These are phyloP conservation scores for Pichia eremophila DNA, from an alignment of 805 yeast genomes.

Conservation along the genomic window DNA sequence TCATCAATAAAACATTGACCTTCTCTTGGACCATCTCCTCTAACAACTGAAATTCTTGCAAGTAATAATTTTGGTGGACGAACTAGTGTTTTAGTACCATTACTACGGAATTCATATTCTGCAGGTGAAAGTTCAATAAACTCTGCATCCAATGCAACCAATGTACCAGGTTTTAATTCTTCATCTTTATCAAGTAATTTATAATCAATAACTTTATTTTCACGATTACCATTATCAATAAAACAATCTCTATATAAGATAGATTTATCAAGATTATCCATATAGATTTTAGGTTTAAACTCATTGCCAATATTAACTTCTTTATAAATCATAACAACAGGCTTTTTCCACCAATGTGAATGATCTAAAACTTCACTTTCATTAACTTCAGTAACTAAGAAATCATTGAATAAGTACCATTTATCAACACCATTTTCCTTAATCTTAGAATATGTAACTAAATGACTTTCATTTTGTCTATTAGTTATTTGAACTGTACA, in stretches of 20 bases:
- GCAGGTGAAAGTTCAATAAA: slow-evolving; percentile 80
- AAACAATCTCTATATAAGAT: slow-evolving; percentile 70
- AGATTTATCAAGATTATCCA: slow-evolving; percentile 43
- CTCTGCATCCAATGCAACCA: slow-evolving; percentile 94
- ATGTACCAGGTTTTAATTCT: slow-evolving; percentile 64
- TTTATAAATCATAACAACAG: slow-evolving; percentile 62
- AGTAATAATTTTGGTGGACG: slow-evolving; percentile 69
- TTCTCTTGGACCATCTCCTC: slow-evolving; percentile 59
- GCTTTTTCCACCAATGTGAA: slow-evolving; percentile 72
- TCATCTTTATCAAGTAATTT: slow-evolving; percentile 56
- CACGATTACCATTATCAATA: slow-evolving; percentile 50
- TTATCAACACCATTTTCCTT: slow-evolving; percentile 10
- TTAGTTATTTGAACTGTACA: slow-evolving; percentile 59
- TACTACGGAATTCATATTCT: slow-evolving; percentile 63
- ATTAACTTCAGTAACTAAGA: slow-evolving; percentile 66
- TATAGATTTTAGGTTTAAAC: slow-evolving; percentile 43
- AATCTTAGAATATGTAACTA: slow-evolving; percentile 36
- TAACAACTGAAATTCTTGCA: slow-evolving; percentile 81
- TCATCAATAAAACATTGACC: slow-evolving; percentile 89
- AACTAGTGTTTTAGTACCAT: slow-evolving; percentile 60
- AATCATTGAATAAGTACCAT: slow-evolving; percentile 90
- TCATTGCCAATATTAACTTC: slow-evolving; percentile 32
- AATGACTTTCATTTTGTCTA: slow-evolving; percentile 44
- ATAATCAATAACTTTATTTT: slow-evolving; percentile 51
- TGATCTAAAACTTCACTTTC: slow-evolving; percentile 73